These are phyloP conservation scores for Didymella pinodella DNA, from an alignment of 2,329 filamentous ascomycete species.

Conservation along the genomic window DNA sequence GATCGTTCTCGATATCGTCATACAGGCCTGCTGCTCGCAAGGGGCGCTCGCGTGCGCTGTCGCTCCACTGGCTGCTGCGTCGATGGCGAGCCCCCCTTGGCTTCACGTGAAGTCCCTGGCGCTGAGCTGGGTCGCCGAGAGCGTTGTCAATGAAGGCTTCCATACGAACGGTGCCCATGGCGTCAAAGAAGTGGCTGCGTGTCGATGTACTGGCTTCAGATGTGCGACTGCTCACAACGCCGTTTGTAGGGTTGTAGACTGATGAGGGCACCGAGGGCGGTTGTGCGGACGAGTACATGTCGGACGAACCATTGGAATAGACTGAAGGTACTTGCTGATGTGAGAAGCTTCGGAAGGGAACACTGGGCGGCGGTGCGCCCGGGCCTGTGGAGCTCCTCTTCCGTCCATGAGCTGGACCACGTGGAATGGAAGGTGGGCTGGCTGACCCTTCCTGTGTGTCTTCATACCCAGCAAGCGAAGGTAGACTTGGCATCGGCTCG, in stretches of 20 bases:
- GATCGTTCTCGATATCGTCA: slow-evolving; percentile 49
- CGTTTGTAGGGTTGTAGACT: slow-evolving; percentile 51
- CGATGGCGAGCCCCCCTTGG: slow-evolving; percentile 41
- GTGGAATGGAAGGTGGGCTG: slow-evolving; percentile 75
- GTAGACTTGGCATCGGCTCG: slow-evolving; percentile 44
- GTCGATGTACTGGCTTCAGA: slow-evolving; percentile 60
- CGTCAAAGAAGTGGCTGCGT: slow-evolving; percentile 76
- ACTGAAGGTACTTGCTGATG: slow-evolving; percentile 52
- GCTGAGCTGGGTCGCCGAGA: slow-evolving; percentile 34
- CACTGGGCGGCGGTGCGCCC: slow-evolving; percentile 71
- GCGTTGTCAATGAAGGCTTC: slow-evolving; percentile 84
- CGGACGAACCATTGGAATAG: slow-evolving; percentile 51
- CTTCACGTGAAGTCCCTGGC: slow-evolving; percentile 23
- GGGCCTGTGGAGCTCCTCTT: slow-evolving; percentile 91
- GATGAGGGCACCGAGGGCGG: slow-evolving; percentile 49
- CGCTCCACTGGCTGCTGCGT: slow-evolving; percentile 49
- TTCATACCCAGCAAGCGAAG: slow-evolving; percentile 40
- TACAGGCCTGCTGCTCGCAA: slow-evolving; percentile 41
- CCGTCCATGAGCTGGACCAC: slow-evolving; percentile 75
- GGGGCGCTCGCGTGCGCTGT: slow-evolving; percentile 41
- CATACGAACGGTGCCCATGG: slow-evolving; percentile 90
- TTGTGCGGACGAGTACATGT: slow-evolving; percentile 45
- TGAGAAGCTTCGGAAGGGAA: slow-evolving; percentile 79
- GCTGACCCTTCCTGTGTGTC: slow-evolving; percentile 67
- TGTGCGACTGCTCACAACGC: slow-evolving; percentile 59